Conservation (phyloP, 2,329 filamentous ascomycete species). For the Diaporthe humulicola region DNA sequence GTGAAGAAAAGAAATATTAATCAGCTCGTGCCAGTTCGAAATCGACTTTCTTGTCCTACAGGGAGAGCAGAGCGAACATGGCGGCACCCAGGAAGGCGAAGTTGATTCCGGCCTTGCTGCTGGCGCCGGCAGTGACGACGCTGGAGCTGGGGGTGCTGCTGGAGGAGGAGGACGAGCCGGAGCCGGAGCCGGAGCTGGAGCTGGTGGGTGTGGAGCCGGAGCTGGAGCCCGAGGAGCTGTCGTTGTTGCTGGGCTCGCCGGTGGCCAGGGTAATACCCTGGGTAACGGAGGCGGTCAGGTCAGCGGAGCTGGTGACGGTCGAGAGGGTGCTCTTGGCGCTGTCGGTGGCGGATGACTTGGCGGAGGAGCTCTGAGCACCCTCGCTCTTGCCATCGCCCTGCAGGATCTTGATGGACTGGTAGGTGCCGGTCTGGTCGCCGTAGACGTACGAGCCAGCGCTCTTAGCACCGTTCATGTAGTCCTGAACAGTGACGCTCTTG, state of each 20-base stretch:
- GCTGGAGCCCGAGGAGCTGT: conserved; percentile 29
- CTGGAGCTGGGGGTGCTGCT: conserved; percentile 38
- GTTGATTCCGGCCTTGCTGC: conserved; percentile 40
- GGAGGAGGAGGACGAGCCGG: conserved; percentile 38
- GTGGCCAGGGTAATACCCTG: conserved; percentile 31
- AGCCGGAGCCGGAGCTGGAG: conserved; percentile 24
- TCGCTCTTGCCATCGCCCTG: conserved; percentile 51
- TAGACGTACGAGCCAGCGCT: conserved; percentile 67
- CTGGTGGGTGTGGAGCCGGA: conserved; percentile 31
- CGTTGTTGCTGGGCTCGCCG: conserved; percentile 17
- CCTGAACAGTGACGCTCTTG: conserved; percentile 66
- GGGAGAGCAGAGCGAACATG: conserved; percentile 41
- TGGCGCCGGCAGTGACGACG: conserved; percentile 43
- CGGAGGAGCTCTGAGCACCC: conserved; percentile 41
- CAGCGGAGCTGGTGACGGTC: conserved; percentile 30
- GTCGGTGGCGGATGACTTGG: conserved; percentile 41
- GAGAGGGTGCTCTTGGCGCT: conserved; percentile 38
- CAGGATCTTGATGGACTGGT: conserved; percentile 65
- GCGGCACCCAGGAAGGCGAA: conserved; percentile 42
- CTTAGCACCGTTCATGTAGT: conserved; percentile 65
- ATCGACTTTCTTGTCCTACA: conserved; percentile 33
- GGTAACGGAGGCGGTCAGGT: conserved; percentile 11
- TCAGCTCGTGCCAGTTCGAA: conserved; percentile 26
- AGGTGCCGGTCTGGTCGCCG: conserved; percentile 62
- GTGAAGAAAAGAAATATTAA: conserved; percentile 30